Conservation (phyloP, 306 rosid genomes). For the Lupinus albus region DNA sequence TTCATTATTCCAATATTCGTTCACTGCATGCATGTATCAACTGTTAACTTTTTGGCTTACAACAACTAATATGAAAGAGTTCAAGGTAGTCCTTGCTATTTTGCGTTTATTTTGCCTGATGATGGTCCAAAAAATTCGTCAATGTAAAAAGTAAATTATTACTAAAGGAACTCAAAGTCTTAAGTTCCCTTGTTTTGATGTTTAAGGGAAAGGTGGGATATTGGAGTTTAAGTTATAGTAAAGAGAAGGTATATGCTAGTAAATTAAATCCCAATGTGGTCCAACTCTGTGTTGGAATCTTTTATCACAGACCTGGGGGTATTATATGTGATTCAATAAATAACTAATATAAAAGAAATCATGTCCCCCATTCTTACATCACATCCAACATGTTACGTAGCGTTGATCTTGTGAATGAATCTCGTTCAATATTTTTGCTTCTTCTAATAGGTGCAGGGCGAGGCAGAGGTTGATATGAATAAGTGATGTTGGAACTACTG, state of each 20-base stretch:
- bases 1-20: slow-evolving; percentile 16
- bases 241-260: neutral
- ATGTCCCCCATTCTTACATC: neutral
- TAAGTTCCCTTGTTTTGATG: neutral
- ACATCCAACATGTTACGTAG: slow-evolving; percentile 1
- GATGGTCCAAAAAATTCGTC: neutral
- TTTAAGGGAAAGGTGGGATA: neutral
- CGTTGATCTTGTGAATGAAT: slow-evolving; percentile 22
- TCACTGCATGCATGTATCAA: neutral
- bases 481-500: slow-evolving; percentile 29
- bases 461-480: slow-evolving; percentile 60
- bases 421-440: slow-evolving; percentile 27
- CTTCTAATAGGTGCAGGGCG: slow-evolving; percentile 60
- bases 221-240: slow-evolving; percentile 1
- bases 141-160: slow-evolving; percentile 6
- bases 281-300: slow-evolving; percentile 4
- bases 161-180: neutral
- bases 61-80: neutral
- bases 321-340: slow-evolving; percentile 5
- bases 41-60: neutral
- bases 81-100: neutral
- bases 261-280: slow-evolving; percentile 2
- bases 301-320: neutral
- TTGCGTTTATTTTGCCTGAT: slow-evolving; percentile 17
- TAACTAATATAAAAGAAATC: neutral